Percentiles rank a stretch among this genome's conserved stretches.
These are phyloP conservation scores for Parasitella parasitica DNA, from an alignment of 371 early-diverging fungal genomes.

Conservation along the genomic window DNA sequence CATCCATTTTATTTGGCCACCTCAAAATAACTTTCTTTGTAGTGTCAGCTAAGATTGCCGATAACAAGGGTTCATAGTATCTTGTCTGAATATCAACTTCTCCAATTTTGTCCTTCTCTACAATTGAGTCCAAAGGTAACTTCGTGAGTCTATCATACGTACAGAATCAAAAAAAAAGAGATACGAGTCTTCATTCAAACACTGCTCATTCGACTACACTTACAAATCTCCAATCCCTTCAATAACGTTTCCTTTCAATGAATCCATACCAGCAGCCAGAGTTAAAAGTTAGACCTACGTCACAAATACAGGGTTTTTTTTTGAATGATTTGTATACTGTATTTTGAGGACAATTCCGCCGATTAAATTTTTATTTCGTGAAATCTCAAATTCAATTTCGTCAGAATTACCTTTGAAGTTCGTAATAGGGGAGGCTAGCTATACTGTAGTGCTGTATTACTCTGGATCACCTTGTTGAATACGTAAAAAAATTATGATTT, in stretches of 20 bases:
- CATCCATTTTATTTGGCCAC: conserved; percentile 20
- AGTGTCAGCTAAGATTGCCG: conserved; percentile 10
- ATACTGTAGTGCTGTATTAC: too few relatives aligned
- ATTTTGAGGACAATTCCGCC: too few relatives aligned
- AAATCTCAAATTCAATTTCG: too few relatives aligned
- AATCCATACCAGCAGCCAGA: conserved; percentile 11
- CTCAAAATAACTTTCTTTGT: conserved; percentile 18
- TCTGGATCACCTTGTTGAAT: too few relatives aligned
- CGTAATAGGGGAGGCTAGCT: too few relatives aligned
- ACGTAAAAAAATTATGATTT: too few relatives aligned
- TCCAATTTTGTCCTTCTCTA: conserved; percentile 21
- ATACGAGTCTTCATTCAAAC: conserved; percentile 13
- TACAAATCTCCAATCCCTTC: conserved; percentile 23
- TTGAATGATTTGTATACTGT: too few relatives aligned
- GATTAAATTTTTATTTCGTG: too few relatives aligned
- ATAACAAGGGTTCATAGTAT: conserved; percentile 25
- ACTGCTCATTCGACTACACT: conserved; percentile 18
- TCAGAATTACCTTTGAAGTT: too few relatives aligned
- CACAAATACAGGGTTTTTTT: too few relatives aligned
- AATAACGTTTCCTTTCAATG: conserved; percentile 9
- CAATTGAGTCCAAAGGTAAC: background rate
- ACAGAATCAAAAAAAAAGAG: conserved; percentile 7
- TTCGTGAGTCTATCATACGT: conserved; percentile 14
- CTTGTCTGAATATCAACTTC: conserved; percentile 23
- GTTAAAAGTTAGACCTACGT: conserved; percentile 3